Base-by-base conservation (phyloP, 345 rosid genomes). In the Cardamine occulta region DNA sequence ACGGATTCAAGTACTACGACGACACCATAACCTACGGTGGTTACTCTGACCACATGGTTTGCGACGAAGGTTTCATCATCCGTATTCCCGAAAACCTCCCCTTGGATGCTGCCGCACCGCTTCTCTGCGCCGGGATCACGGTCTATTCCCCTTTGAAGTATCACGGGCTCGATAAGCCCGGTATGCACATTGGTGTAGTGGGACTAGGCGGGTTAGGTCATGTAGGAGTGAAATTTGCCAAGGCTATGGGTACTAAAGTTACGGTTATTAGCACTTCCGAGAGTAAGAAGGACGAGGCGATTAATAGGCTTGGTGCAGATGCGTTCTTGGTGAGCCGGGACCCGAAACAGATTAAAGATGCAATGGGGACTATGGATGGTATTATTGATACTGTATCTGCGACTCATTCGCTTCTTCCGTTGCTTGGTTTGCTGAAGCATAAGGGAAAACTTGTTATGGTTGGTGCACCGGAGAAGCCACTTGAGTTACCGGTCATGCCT, bases 171-270 rank as follows among this genome's bases (percentile, higher is more conserved):
- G 88, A 72, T 26, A 74, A 82, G 29, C 84, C 88, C 1, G 88
- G 82, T 3, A 60, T 51, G 70, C 85, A 83, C 68, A 21, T 86
- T 0, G 91, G 89, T 17, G 80, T 91, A 34, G 95, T 85, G 23
- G 95, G 95, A 1, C 78, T 89, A 54, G 97, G 93, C 4, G 89
- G 93, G 2, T 68, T 91, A 0, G 95, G 97, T 18, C 97, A 91
- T 65, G 82, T 89, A 2, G 89, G 82, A 0, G 89, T 89, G 2
- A 89, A 86, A 37, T 86, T 91, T 79, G 88, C 88, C 0, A 91
- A 91, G 74, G 93, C 95, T 5, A 47, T 85, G 79, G 91, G 91
- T 1, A 69, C 24, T 19, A 85, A 84, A 42, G 91, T 91, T 29
- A 89, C 97, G 5, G 91, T 87, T 28, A 86, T 91, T 39, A 91